Base-by-base conservation (phyloP, 2,329 filamentous ascomycete genomes). In the Raffaelea arxii region DNA sequence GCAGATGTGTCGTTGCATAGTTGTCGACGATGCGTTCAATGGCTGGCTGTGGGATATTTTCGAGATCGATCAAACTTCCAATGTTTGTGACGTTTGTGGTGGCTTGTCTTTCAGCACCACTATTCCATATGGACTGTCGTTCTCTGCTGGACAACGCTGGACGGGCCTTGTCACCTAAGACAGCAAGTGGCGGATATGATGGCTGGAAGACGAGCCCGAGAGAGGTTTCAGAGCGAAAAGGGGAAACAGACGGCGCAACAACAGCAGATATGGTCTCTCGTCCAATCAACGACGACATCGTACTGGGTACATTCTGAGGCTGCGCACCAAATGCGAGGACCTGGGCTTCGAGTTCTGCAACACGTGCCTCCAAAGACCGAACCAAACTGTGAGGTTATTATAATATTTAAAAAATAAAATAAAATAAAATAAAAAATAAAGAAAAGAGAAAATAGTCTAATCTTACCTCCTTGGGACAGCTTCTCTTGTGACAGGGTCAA, bases 11-110 rank as follows among this genome's bases (percentile, higher is more conserved):
- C 19, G 19, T 27, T 5, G 44, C 44, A 11, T 46, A 46, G 38
- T 46, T 46, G 7, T 36, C 27, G n/a, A 46, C 44, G 10, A 46
- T 46, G 14, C 44, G 44, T 38, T 41, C 37, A 11, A 46, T 41
- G 19, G 44, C 44, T 12, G 36, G 27, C 12, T 25, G 27, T 11
- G 44, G 44, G 9, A 46, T 46, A 30, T 38, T 46, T 25, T 11
- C 24, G 25, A 46, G 44, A 22, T 46, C 44, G 21, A 46, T 46
- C 14, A 46, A 27, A n/a, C n/a, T n/a, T n/a, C n/a, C n/a, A 14
- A 27, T 24, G 22, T 46, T 41, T 25, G 25, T 16, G 23, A 6
- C 16, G 19, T 41, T 19, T 9, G 10, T 25, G 38, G 38, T 25
- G 38, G n/a, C 27, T 30, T 9, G 27, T 9, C 27, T 16, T 16